A percentile compares a stretch with the other conserved stretches of the same genome.
Conservation (phyloP, 2,329 filamentous ascomycete species). For the Fusarium sp. region DNA sequence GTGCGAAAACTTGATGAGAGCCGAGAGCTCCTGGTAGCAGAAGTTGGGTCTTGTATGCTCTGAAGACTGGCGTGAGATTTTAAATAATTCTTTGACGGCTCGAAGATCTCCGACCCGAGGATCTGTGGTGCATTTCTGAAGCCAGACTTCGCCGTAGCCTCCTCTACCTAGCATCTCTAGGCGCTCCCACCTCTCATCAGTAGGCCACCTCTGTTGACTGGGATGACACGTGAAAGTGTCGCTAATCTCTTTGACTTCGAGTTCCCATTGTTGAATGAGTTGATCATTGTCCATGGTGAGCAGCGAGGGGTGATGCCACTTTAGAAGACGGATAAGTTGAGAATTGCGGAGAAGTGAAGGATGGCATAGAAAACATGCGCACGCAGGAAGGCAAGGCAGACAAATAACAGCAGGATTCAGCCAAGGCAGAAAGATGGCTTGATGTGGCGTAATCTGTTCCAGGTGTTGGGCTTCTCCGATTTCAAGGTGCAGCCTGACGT, state of each 20-base stretch:
- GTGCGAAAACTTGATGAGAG: background rate
- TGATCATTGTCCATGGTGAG: background rate
- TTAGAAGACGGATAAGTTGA: background rate
- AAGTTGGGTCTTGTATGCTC: background rate
- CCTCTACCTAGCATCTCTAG: background rate
- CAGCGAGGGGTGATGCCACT: background rate
- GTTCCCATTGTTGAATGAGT: background rate
- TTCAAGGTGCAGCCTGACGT: no score
- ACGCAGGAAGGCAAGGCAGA: background rate
- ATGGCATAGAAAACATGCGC: no score
- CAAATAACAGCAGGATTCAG: background rate
- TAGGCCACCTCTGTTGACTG: background rate
- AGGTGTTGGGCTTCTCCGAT: background rate
- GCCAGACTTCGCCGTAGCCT: background rate
- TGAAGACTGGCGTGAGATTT: background rate
- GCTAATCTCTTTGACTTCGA: background rate
- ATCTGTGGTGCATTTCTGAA: background rate
- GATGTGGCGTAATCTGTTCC: background rate
- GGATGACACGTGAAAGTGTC: background rate
- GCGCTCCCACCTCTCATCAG: background rate
- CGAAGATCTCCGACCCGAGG: background rate
- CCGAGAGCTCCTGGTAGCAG: background rate
- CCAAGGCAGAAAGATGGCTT: background rate
- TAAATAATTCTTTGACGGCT: background rate
- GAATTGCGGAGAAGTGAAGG: background rate